Percentiles rank a stretch among this genome's conserved stretches.
Evolutionary conservation across 2,329 filamentous ascomycete genomes (phyloP).

Genomic region (Clarireedia sp.): DNA sequence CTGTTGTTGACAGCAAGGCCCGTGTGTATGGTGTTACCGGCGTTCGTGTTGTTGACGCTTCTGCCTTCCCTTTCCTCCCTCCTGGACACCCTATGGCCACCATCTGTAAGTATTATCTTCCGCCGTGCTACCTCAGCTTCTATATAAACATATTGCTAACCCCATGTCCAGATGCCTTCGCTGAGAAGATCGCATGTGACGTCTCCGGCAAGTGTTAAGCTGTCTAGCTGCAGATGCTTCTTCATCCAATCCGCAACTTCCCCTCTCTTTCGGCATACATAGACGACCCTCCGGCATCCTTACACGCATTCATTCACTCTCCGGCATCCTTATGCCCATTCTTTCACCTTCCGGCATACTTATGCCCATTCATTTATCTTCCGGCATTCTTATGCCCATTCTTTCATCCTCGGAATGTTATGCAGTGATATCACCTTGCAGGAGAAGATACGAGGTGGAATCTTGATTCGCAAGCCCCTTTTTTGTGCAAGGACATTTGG

Average conservation of each 20-base stretch:
- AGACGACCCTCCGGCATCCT: background rate
- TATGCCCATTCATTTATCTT: too few relatives aligned
- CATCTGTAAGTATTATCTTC: conserved; percentile 29
- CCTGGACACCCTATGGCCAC: conserved; percentile 36
- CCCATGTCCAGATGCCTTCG: conserved; percentile 30
- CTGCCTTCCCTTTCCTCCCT: conserved; percentile 23
- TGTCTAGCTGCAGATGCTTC: too few relatives aligned
- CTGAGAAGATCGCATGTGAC: conserved; percentile 34
- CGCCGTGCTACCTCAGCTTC: background rate
- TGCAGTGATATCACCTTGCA: background rate
- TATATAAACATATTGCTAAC: background rate
- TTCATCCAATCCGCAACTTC: background rate
- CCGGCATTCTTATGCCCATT: background rate
- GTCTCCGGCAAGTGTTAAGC: conserved; percentile 4
- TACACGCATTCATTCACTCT: too few relatives aligned
- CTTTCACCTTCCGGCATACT: background rate
- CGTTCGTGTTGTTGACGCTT: conserved; percentile 22
- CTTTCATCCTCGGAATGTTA: background rate
- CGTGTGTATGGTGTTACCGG: conserved; percentile 19
- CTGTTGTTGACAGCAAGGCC: conserved; percentile 20
- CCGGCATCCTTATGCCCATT: background rate
- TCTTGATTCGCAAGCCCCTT: too few relatives aligned
- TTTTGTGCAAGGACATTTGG: too few relatives aligned
- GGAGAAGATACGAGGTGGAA: too few relatives aligned
- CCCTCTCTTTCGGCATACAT: background rate